Conservation (phyloP, 805 yeast genomes). For the Pichia sporocuriosa region DNA sequence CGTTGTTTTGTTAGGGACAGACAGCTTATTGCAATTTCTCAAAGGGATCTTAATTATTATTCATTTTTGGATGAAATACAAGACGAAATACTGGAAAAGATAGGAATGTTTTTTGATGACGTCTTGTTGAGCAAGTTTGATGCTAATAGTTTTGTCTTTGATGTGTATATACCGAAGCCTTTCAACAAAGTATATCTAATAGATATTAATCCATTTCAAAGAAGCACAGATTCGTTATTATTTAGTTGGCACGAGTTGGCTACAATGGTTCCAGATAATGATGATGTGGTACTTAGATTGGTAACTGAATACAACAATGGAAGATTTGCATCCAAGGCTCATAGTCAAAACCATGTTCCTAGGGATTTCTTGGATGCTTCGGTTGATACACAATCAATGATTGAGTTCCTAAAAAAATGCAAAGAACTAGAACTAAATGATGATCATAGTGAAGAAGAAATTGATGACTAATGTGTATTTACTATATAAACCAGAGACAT, state of each 20-base stretch:
- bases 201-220: constrained; percentile 81
- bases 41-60: constrained; percentile 81
- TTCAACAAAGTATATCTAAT: constrained; percentile 57
- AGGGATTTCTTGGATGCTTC: constrained; percentile 84
- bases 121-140: constrained; percentile 43
- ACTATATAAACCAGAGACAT: no score
- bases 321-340: constrained; percentile 73
- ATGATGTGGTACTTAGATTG: constrained; percentile 46
- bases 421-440: constrained; percentile 10
- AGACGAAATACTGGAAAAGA: constrained; percentile 39
- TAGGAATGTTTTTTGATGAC: constrained; percentile 50
- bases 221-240: constrained; percentile 70
- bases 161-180: constrained; percentile 77
- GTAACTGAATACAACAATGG: constrained; percentile 65
- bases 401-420: constrained; percentile 58
- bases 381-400: constrained; percentile 59
- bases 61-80: constrained; percentile 52
- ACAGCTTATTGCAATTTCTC: constrained; percentile 65
- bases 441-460: neutral
- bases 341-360: constrained; percentile 89
- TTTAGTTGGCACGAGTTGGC: constrained; percentile 81
- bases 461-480: neutral
- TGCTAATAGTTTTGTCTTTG: constrained; percentile 58
- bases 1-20: constrained; percentile 71
- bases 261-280: constrained; percentile 28